Percentiles rank a stretch among this genome's conserved stretches.
Conservation (phyloP, 176 grass and related monocot genomes). For the Tillandsia fasciculata region DNA sequence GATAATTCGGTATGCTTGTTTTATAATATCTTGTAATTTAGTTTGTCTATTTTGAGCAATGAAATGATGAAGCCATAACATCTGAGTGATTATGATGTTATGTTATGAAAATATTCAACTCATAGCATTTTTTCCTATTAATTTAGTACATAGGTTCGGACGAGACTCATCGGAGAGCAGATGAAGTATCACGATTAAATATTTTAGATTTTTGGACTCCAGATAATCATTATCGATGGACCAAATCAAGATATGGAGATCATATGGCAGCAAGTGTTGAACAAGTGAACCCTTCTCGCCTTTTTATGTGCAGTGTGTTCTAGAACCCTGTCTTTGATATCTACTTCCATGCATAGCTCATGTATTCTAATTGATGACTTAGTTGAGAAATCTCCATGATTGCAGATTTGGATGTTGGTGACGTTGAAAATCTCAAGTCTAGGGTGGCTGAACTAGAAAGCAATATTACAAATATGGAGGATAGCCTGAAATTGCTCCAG, state of each 20-base stretch:
- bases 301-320: slow-evolving; percentile 64
- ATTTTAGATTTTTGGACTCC: slow-evolving; percentile 87
- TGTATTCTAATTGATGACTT: slow-evolving; percentile 11
- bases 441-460: slow-evolving; percentile 29
- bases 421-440: slow-evolving; percentile 40
- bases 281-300: slow-evolving; percentile 26
- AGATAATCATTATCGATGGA: slow-evolving; percentile 72
- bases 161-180: slow-evolving; percentile 54
- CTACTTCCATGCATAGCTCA: slow-evolving; percentile 1
- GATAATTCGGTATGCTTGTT: slow-evolving; percentile 54
- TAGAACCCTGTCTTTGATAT: slow-evolving; percentile 5
- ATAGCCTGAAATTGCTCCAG: slow-evolving; percentile 32
- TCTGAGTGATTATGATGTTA: not conserved
- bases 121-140: not conserved
- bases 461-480: slow-evolving; percentile 27
- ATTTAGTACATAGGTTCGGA: slow-evolving; percentile 75
- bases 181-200: slow-evolving; percentile 34
- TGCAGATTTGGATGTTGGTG: slow-evolving; percentile 58
- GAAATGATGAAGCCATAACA: not conserved
- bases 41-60: not conserved
- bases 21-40: slow-evolving; percentile 10
- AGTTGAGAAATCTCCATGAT: slow-evolving; percentile 21
- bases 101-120: not conserved
- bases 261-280: slow-evolving; percentile 54
- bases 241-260: slow-evolving; percentile 57